Conservation (phyloP, 2,329 filamentous ascomycete species). For the Aspergillus carbonarius region DNA sequence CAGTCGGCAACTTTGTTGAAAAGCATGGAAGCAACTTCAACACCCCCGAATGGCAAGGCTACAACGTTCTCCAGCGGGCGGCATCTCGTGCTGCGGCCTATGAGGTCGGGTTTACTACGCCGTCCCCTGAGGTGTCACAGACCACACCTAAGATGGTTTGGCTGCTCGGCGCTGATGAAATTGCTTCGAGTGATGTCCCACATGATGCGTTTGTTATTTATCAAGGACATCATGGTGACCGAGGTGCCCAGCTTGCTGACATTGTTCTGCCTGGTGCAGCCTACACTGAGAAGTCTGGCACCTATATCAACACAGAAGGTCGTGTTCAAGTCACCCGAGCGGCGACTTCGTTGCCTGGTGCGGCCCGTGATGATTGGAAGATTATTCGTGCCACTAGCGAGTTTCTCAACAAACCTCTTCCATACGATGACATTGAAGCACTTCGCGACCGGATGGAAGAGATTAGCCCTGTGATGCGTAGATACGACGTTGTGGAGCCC, state of each 20-base stretch:
- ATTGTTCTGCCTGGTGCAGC: slow-evolving; percentile 90
- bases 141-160: slow-evolving; percentile 93
- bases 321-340: slow-evolving; percentile 91
- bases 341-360: slow-evolving; percentile 84
- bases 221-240: slow-evolving; percentile 96
- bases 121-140: slow-evolving; percentile 75
- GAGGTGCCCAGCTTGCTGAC: slow-evolving; percentile 87
- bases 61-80: slow-evolving; percentile 91
- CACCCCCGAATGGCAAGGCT: slow-evolving; percentile 92
- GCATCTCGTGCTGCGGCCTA: slow-evolving; percentile 92
- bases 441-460: slow-evolving; percentile 92
- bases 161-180: slow-evolving; percentile 93
- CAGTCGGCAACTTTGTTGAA: slow-evolving; percentile 84
- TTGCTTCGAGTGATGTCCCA: slow-evolving; percentile 80
- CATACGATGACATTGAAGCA: slow-evolving; percentile 88
- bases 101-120: slow-evolving; percentile 90
- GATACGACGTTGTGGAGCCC: slow-evolving; percentile 88
- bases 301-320: slow-evolving; percentile 97
- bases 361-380: slow-evolving; percentile 96
- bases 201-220: slow-evolving; percentile 97
- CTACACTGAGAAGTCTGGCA: slow-evolving; percentile 95
- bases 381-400: slow-evolving; percentile 91
- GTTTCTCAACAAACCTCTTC: slow-evolving; percentile 81
- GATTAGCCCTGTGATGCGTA: slow-evolving; percentile 84
- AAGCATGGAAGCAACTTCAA: slow-evolving; percentile 88